These are phyloP conservation scores for Penicillium robsamsonii DNA, from an alignment of 495 filamentous ascomycete genomes.

Conservation along the genomic window DNA sequence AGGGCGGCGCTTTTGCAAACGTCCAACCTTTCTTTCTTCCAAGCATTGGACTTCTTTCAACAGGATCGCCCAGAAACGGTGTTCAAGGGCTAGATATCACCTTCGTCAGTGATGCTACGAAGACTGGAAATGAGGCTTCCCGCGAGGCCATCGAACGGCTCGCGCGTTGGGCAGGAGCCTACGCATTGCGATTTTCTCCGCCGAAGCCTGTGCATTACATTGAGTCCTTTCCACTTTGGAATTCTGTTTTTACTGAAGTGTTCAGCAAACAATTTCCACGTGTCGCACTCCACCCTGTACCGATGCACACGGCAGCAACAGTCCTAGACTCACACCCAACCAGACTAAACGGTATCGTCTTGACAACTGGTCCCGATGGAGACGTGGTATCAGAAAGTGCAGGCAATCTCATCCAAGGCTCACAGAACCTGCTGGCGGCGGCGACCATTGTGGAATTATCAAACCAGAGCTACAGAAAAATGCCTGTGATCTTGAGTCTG, in stretches of 20 bases:
- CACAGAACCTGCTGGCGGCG: constrained; percentile 1
- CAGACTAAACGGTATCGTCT: not conserved
- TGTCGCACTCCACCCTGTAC: constrained; percentile 1
- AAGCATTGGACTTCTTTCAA: not conserved
- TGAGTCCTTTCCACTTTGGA: constrained; percentile 5
- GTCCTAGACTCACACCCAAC: not conserved
- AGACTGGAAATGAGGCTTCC: not conserved
- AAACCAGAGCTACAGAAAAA: not conserved
- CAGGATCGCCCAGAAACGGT: not conserved
- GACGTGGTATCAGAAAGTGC: not conserved
- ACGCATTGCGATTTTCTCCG: not conserved
- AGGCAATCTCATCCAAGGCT: not conserved
- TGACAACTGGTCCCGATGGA: not conserved
- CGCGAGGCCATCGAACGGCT: not conserved
- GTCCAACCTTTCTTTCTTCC: not conserved
- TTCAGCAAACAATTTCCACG: constrained; percentile 2
- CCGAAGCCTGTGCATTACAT: constrained; percentile 1
- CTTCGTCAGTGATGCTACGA: not conserved
- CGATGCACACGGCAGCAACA: not conserved
- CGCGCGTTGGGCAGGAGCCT: constrained; percentile 3
- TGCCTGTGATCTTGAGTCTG: not conserved
- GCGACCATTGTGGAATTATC: not conserved
- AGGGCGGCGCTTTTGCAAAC: not conserved
- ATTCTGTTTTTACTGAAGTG: not conserved
- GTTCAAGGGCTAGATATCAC: not conserved